Base-by-base conservation (phyloP, 495 filamentous ascomycete genomes). In the Penicillium cataractarum region DNA sequence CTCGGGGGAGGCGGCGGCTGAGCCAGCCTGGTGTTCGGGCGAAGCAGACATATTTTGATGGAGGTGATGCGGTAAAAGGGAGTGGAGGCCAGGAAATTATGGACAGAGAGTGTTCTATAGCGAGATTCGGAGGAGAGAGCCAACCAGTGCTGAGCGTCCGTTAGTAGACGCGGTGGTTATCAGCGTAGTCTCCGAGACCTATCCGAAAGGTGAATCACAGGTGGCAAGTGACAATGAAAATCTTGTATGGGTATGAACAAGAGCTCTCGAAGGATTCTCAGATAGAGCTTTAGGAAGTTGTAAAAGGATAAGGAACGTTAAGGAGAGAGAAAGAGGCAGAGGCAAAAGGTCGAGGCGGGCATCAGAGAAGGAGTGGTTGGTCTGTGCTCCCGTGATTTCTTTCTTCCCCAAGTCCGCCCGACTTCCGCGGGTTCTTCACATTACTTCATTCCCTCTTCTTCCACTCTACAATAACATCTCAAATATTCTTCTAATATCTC, bases 31-130 rank as follows among this genome's bases (percentile, higher is more conserved):
- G 35, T 58, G 65, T 57, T 79, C 76, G 7, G 77, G 76, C 24
- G 78, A 78, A 13, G 74, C 76, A 53, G 77, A 80, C 80, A 83
- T 81, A 26, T 32, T 52, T 51, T 8, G 3, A 22, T 54, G 4
- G n/a, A 22, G 15, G 31, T 54, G 6, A 12, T 1, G 33, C 5
- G 7, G 24, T 58, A 39, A 29, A 48, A 31, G 50, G 46, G 26
- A 24, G 33, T 46, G 15, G 50, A 21, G 26, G 13, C 29, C 46
- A 40, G 26, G 26, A 48, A 53, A 40, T 13, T 7, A 13, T n/a
- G 29, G 26, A n/a, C 1, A 6, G 0, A 50, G 22, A 29, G 1
- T 9, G 4, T 15, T 27, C 0, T 50, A 12, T 8, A 27, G 46
- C 13, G 46, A 50, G 15, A n/a, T 35, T 29, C 19, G 54, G 29